A percentile compares a stretch with the other conserved stretches of the same genome.
Conservation (phyloP, 257 asterid species). For the Solanum chilense region DNA sequence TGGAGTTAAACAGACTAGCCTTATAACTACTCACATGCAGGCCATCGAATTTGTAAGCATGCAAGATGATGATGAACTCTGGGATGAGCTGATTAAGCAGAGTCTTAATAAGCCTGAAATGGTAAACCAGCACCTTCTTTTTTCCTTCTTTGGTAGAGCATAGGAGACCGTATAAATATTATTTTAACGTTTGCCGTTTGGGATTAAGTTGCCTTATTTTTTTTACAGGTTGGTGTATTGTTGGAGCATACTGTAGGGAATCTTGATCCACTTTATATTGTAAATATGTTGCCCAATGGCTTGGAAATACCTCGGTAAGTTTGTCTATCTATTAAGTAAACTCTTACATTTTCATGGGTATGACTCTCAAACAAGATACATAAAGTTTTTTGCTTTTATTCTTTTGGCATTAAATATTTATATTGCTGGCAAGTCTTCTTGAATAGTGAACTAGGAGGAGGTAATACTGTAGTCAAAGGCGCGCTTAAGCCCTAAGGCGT, state of each 20-base stretch:
- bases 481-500: not conserved
- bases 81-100: constrained; percentile 94
- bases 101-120: constrained; percentile 92
- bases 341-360: not conserved
- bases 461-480: not conserved
- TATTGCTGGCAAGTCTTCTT: not conserved
- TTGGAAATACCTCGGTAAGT: constrained; percentile 93
- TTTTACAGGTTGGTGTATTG: constrained; percentile 75
- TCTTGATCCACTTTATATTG: constrained; percentile 96
- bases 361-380: not conserved
- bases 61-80: constrained; percentile 97
- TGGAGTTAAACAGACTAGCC: constrained; percentile 6
- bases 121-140: constrained; percentile 37
- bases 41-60: constrained; percentile 93
- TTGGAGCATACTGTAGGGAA: constrained; percentile 98
- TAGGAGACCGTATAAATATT: not conserved
- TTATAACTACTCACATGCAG: constrained; percentile 31
- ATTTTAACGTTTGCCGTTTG: not conserved
- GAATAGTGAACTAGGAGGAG: not conserved
- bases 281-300: constrained; percentile 88
- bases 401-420: not conserved
- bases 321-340: not conserved
- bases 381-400: not conserved
- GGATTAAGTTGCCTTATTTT: not conserved
- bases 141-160: not conserved